Conservation (phyloP, 192 early-diverging fungal genomes). For the Podila verticillata region DNA sequence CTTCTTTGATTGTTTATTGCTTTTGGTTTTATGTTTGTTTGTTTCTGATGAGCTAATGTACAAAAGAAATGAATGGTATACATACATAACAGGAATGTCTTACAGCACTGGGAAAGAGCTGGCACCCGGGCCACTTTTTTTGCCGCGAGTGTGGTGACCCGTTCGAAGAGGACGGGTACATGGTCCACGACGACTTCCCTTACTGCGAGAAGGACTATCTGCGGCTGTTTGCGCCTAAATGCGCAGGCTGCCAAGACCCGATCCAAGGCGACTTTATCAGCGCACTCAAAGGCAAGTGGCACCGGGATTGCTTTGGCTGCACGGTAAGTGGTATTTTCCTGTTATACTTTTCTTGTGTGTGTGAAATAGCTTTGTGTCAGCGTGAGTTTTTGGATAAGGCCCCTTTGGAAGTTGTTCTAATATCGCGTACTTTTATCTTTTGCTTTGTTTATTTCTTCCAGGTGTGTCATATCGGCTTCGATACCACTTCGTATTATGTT, state of each 20-base stretch:
- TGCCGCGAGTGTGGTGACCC: slow-evolving; percentile 65
- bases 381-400: background rate
- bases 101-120: slow-evolving; percentile 61
- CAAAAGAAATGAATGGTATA: background rate
- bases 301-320: slow-evolving; percentile 67
- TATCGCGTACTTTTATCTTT: background rate
- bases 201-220: slow-evolving; percentile 69
- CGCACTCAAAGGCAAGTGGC: slow-evolving; percentile 66
- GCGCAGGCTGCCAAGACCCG: slow-evolving; percentile 58
- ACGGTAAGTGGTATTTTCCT: slow-evolving; percentile 42
- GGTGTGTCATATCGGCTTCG: slow-evolving; percentile 58
- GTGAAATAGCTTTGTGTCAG: background rate
- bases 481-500: slow-evolving; percentile 52
- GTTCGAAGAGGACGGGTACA: slow-evolving; percentile 60
- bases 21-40: background rate
- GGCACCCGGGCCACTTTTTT: slow-evolving; percentile 67
- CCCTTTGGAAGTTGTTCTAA: background rate
- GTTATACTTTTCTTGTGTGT: background rate
- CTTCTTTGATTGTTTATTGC: background rate
- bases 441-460: background rate
- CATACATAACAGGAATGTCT: slow-evolving; percentile 45
- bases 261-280: slow-evolving; percentile 61
- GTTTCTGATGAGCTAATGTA: background rate
- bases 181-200: slow-evolving; percentile 62
- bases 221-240: slow-evolving; percentile 59